Evolutionary conservation across 2,329 filamentous ascomycete species (phyloP), one percentile per base, ranked within the genome.

Genomic region (Rosellinia necatrix): DNA sequence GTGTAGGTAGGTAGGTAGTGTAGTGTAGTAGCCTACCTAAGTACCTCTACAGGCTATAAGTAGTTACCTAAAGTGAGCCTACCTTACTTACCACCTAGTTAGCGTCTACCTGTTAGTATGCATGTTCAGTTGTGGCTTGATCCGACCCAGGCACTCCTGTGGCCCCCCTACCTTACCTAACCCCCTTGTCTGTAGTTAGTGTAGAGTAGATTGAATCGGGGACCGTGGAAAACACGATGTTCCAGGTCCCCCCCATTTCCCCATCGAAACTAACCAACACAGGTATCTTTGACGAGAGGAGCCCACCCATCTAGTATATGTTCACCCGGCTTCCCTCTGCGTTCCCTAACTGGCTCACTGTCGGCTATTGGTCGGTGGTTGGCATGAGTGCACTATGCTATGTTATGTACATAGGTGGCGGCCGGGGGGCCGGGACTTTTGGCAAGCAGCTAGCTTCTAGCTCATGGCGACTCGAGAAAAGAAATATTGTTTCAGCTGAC

Each of bases 81-180:
- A n/a, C n/a, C n/a, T n/a, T n/a, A n/a, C n/a, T n/a, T n/a, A n/a
- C n/a, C n/a, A n/a, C n/a, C n/a, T n/a, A n/a, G n/a, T n/a, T n/a
- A n/a, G n/a, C n/a, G n/a, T n/a, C n/a, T n/a, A n/a, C n/a, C n/a
- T n/a, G n/a, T n/a, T n/a, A n/a, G n/a, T n/a, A n/a, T n/a, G n/a
- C n/a, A n/a, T n/a, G n/a, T n/a, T n/a, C 49, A 43, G 50, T 34
- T 54, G 50, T 59, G 56, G 56, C 56, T 59, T 59, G 41, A 56
- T 49, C 42, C 49, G 37, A 56, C 30, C 42, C n/a, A 21, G 4
- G 17, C 56, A 47, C 13, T 37, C 12, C 21, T 48, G 8, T 35
- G n/a, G 19, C 17, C 17, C 15, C 6, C 5, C 32, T n/a, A 25
- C 10, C n/a, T 41, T n/a, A 6, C 37, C 24, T 29, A 38, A 17